Conservation (phyloP, 2,329 filamentous ascomycete species). For the Alternaria ventricosa region DNA sequence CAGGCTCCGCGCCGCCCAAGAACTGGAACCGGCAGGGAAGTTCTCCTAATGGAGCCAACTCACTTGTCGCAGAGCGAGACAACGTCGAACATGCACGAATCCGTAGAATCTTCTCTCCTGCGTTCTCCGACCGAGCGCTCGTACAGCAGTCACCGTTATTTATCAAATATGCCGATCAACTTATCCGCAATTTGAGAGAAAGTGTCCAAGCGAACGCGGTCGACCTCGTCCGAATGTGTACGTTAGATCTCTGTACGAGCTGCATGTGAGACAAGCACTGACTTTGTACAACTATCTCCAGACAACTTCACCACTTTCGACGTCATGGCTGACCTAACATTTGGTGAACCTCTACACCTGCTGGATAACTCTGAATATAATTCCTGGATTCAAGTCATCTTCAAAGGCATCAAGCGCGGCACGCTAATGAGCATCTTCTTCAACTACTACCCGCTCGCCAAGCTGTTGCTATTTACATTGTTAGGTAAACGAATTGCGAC, state of each 20-base stretch:
- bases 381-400: background rate
- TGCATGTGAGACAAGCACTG: background rate
- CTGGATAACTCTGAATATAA: constrained; percentile 29
- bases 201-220: background rate
- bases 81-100: background rate
- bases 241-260: background rate
- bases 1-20: constrained; percentile 3
- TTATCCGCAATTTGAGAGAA: background rate
- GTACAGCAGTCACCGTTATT: background rate
- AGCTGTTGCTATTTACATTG: background rate
- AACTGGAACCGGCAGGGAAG: background rate
- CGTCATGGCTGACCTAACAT: constrained; percentile 42
- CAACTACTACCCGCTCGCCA: background rate
- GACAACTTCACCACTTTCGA: constrained; percentile 38
- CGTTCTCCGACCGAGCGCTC: background rate
- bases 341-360: constrained; percentile 38
- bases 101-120: background rate
- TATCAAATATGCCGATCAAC: background rate
- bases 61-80: background rate
- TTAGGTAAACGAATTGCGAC: background rate
- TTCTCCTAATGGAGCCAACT: background rate
- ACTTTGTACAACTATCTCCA: constrained; percentile 26
- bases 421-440: background rate
- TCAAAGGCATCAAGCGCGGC: background rate
- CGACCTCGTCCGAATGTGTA: background rate